Percentiles rank a stretch among this genome's conserved stretches.
Conservation (phyloP, 2,329 filamentous ascomycete genomes). For the Coleophoma cylindrospora region DNA sequence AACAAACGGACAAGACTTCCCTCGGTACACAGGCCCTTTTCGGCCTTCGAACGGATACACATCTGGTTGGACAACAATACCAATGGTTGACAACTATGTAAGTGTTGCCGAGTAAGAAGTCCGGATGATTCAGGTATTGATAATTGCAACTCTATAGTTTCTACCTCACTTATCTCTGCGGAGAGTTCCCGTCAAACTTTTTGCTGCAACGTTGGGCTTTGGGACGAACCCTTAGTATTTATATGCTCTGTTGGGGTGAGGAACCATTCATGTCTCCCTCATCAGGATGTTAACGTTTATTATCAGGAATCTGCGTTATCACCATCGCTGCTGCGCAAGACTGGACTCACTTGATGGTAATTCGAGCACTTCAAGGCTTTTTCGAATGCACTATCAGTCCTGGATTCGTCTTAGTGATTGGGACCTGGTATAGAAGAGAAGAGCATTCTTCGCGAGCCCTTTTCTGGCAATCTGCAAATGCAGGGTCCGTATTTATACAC, state of each 20-base stretch:
- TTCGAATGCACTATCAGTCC: conserved; percentile 1
- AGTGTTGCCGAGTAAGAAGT: not conserved
- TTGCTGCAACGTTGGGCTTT: not conserved
- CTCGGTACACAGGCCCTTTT: conserved; percentile 42
- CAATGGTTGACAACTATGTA: conserved; percentile 37
- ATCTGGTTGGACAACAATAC: conserved; percentile 38
- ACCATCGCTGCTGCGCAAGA: not conserved
- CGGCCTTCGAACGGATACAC: conserved; percentile 39
- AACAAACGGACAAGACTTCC: conserved; percentile 43
- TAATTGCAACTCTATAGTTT: conserved; percentile 6
- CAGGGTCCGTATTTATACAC: not conserved
- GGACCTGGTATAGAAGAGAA: not conserved
- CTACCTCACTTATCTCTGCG: conserved; percentile 15
- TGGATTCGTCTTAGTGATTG: not conserved
- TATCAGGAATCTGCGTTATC: not conserved
- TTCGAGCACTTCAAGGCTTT: not conserved
- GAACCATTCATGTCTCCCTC: not conserved
- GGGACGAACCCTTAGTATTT: not conserved
- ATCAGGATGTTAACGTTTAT: not conserved
- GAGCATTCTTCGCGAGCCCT: not conserved
- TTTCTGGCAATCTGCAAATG: not conserved
- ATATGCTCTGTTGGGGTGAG: conserved; percentile 1
- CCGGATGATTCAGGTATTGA: not conserved
- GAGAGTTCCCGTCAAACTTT: conserved; percentile 1
- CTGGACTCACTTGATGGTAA: not conserved